Base-by-base conservation (phyloP, 371 early-diverging fungal species). In the Circinella umbellata region DNA sequence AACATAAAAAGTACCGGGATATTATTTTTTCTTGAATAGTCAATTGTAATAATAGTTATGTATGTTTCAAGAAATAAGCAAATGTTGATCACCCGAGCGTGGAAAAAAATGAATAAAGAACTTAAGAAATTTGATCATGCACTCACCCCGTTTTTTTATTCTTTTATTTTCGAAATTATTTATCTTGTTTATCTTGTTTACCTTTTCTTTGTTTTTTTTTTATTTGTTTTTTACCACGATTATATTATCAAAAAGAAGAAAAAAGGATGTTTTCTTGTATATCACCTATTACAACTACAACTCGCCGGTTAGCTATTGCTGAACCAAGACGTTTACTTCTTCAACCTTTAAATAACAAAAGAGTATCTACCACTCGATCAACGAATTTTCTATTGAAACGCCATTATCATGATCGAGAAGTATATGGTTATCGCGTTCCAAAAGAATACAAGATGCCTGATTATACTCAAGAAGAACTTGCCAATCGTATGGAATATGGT, bases 371-470 rank as follows among this genome's bases (percentile, higher is more conserved):
- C 11, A 42, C 42, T 27, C 42, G 11, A 6, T 42, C 11, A 42
- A 9, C 14, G 46, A 49, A 47, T 15, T 51, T n/a, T 51, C 6
- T 5, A 51, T 51, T 5, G 14, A 63, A 49, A 42, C 73, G 83
- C 36, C 37, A 14, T 4, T 93, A 93, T 68, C 92, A 92, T 73
- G 93, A 93, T 69, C 89, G 90, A 63, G 92, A 90, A 48, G 91
- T 91, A 1, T 96, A 92, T 76, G 96, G 96, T 14, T 96, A 94
- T 75, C 89, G 96, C 18, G 87, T 89, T 4, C 89, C 95, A 53
- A 88, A 88, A 49, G 84, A 80, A 51, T 87, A 75, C 67, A 80
- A 82, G 54, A 80, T 92, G 71, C 90, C 91, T 1, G 95, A 95
- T 72, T 96, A 92, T 74, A 89, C 89, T 17, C 73, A 80, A 14